These are phyloP conservation scores for Hypericum androsaemum DNA, from an alignment of 345 rosid genomes.

Conservation along the genomic window DNA sequence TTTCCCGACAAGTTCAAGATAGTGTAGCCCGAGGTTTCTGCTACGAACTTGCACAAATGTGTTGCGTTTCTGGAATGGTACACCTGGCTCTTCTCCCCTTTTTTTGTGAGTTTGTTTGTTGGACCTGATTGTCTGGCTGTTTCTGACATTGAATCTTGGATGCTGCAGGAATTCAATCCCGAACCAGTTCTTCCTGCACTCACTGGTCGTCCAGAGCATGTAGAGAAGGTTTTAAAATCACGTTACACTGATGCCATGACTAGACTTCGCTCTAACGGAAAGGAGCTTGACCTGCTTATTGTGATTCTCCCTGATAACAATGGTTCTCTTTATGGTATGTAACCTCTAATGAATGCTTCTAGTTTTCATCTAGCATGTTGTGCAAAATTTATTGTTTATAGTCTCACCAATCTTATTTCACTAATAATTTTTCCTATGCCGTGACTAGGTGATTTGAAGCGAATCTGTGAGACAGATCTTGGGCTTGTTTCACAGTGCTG, in stretches of 20 bases:
- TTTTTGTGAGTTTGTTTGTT: neutral
- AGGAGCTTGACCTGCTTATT: conserved; percentile 87
- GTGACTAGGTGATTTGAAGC: conserved; percentile 77
- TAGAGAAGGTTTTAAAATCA: conserved; percentile 67
- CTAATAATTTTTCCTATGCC: neutral
- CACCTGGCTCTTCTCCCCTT: neutral
- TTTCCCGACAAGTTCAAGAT: conserved; percentile 74
- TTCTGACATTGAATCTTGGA: conserved; percentile 9
- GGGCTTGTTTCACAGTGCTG: conserved; percentile 98
- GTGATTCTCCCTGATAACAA: conserved; percentile 94
- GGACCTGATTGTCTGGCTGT: conserved; percentile 2
- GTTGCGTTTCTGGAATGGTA: conserved; percentile 90
- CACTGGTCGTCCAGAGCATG: conserved; percentile 83
- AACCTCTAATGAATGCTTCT: neutral
- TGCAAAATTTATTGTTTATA: neutral
- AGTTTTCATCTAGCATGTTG: neutral
- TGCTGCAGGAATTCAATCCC: conserved; percentile 53
- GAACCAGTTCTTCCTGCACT: conserved; percentile 65
- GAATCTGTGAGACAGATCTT: conserved; percentile 96
- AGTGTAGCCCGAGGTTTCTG: conserved; percentile 66
- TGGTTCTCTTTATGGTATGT: conserved; percentile 90
- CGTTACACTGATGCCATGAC: conserved; percentile 80
- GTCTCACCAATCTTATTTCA: neutral
- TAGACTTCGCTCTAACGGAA: conserved; percentile 46
- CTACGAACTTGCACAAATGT: conserved; percentile 90